Base-by-base conservation (phyloP, 2,329 filamentous ascomycete genomes). In the Septoria petroselini region DNA sequence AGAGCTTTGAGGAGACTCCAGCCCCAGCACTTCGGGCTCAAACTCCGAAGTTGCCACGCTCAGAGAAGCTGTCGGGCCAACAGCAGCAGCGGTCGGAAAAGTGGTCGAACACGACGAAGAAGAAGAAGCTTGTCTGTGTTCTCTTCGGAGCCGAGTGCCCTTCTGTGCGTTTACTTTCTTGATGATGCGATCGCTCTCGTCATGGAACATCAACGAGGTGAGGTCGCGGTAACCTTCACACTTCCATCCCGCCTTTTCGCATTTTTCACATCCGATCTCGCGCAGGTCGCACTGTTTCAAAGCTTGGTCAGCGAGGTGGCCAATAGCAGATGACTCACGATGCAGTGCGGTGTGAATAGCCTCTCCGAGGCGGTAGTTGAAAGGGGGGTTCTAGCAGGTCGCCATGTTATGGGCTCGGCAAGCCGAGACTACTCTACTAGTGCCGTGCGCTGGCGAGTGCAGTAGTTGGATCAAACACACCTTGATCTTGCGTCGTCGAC, bases 401-500 rank as follows among this genome's bases (percentile, higher is more conserved):
- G n/a, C n/a, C n/a, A n/a, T n/a, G n/a, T n/a, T n/a, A n/a, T n/a
- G n/a, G n/a, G n/a, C n/a, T n/a, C n/a, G n/a, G n/a, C n/a, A n/a
- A n/a, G n/a, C n/a, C n/a, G n/a, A n/a, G n/a, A 5, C 23, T 9
- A 9, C 23, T 5, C 23, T 9, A 27, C 23, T 27, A 27, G 23
- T 27, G 23, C 5, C 23, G 9, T 27, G 9, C 9, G 23, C 23
- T 9, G n/a, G 5, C 9, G 23, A 27, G 23, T 27, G 23, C 23
- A 9, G 23, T 27, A 27, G 23, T 27, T 5, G 5, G 23, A 25
- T 30, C 9, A 27, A 14, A 41, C 53, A 43, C 45, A 58, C 57
- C 49, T 59, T 59, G 33, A 55, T 58, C 57, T 58, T 59, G 19
- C 55, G 50, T 35, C 48, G 42, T 21, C 57, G 42, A 49, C 57